Evolutionary conservation across 2,329 filamentous ascomycete genomes (phyloP).

Genomic region (Fusarium sp.): DNA sequence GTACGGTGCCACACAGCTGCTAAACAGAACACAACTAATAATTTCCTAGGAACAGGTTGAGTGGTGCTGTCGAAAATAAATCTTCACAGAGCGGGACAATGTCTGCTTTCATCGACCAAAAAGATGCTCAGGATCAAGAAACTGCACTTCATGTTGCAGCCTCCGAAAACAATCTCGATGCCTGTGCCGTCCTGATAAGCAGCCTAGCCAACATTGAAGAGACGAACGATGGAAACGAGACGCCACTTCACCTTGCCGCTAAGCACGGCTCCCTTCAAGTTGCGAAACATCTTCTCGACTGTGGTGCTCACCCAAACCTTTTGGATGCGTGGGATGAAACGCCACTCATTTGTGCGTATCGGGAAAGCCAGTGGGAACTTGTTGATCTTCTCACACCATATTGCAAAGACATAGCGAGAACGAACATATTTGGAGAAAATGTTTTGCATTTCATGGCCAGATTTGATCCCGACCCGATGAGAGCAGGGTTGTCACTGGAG

Average conservation of each 20-base stretch:
- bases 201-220: neutral
- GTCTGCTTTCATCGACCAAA: neutral
- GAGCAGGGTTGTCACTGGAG: neutral
- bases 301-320: neutral
- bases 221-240: neutral
- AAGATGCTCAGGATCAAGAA: fast-evolving
- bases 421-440: neutral
- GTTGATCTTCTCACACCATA: neutral
- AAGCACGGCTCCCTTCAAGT: neutral
- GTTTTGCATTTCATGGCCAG: neutral
- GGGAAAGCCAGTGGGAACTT: neutral
- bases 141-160: neutral
- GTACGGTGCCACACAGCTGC: neutral
- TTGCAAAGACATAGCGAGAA: neutral
- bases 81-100: neutral
- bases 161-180: neutral
- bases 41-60: neutral
- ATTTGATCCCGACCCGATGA: neutral
- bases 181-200: neutral
- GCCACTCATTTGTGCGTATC: neutral
- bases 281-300: neutral
- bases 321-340: neutral
- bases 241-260: constrained; percentile 4
- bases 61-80: too few relatives aligned
- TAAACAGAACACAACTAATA: neutral